Base-by-base conservation (phyloP, 345 rosid species). In the Pugionium dolabratum region DNA sequence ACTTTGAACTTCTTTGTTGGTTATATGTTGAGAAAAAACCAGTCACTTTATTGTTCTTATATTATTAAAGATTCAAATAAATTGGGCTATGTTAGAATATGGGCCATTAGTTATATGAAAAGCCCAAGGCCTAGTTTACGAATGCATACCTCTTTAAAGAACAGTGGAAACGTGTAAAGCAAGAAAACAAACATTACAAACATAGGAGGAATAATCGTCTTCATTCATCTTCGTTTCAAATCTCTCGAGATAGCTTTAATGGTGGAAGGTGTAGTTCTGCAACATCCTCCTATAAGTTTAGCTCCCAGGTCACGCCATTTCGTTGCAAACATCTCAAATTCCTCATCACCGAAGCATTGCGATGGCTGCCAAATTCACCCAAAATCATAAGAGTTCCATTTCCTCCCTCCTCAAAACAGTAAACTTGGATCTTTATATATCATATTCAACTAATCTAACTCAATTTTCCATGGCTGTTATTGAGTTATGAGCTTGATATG, bases 261-360 rank as follows among this genome's bases (percentile, higher is more conserved):
- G 10, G 95, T 89, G 10, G 89, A 76, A 44, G 96, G 95, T 11
- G 95, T 84, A 53, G 96, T 91, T 32, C 90, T 72, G 28, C 96
- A 91, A 66, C 98, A 91, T 49, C 96, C 98, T 9, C 98, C 96
- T 0, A 91, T 89, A 3, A 91, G 81, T 71, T 83, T 87, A 54
- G 96, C 98, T 67, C 98, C 98, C 9, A 78, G 64, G 35, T 83
- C 79, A 2, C 83, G 85, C 98, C 96, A 89, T 75, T 85, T 82
- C 40, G 75, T 71, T 3, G 96, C 88, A 27, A 48, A 72, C 62
- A 76, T 40, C 82, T 85, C 88, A 44, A 92, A 89, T 55, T 83
- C 79, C 6, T 81, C 75, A 33, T 89, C 91, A 27, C 79, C 85
- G 29, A 87, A 87, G 59, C 98, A 92, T 44, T 77, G 73, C 0